Evolutionary conservation across 768 basidiomycete species (phyloP).

Genomic region (Rhizopogon roseolus): DNA sequence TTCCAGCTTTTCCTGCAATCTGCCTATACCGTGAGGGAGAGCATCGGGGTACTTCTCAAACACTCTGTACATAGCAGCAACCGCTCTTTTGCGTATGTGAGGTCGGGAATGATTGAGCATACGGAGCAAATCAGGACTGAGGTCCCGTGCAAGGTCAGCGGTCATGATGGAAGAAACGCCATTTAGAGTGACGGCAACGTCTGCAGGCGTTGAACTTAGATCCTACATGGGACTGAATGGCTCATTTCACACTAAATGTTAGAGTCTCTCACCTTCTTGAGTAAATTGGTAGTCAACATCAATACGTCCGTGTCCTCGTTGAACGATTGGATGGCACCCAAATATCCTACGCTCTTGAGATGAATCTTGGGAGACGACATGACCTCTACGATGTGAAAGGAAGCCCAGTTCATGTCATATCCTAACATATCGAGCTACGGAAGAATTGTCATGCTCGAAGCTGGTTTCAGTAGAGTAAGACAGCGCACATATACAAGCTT

Average conservation of each 20-base stretch:
- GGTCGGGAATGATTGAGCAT: conserved; percentile 90
- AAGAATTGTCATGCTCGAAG: conserved; percentile 9
- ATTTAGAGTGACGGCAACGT: conserved; percentile 71
- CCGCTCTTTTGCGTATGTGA: conserved; percentile 85
- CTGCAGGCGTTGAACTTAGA: conserved; percentile 68
- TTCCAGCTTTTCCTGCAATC: conserved; percentile 76
- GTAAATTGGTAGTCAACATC: conserved; percentile 92
- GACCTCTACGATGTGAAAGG: conserved; percentile 95
- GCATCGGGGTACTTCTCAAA: conserved; percentile 82
- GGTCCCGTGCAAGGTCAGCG: conserved; percentile 85
- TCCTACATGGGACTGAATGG: conserved; percentile 48
- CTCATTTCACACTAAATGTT: neutral
- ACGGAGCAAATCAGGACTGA: conserved; percentile 76
- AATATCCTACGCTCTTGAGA: conserved; percentile 93
- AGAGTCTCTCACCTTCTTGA: conserved; percentile 73
- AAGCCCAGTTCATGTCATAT: conserved; percentile 92
- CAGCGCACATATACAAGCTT: conserved; percentile 90
- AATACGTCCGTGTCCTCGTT: conserved; percentile 93
- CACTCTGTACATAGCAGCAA: conserved; percentile 78
- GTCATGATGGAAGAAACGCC: conserved; percentile 84
- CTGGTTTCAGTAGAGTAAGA: neutral
- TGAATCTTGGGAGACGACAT: conserved; percentile 93
- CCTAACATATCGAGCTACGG: conserved; percentile 93
- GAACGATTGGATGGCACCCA: conserved; percentile 90
- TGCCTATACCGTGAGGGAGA: conserved; percentile 54